Evolutionary conservation across 495 filamentous ascomycete species (phyloP), one percentile per base, ranked within the genome.

Genomic region (Sphaerosporella brunnea): DNA sequence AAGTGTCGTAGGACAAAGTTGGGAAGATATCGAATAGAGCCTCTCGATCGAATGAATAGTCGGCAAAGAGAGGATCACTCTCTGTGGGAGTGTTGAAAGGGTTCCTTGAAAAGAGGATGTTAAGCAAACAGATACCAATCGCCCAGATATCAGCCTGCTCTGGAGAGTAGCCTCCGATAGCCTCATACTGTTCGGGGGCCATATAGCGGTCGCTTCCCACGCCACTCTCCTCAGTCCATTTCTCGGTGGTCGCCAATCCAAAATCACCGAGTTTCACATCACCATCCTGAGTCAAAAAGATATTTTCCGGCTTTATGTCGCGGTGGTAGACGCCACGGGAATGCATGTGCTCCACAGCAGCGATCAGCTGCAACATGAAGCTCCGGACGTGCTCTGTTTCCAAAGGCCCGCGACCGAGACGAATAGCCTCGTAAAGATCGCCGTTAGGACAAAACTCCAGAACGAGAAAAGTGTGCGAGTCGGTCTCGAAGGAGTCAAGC

Each of bases 271-370:
- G 78, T 66, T 97, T 97, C 79, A 94, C 82, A 36, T 78, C 72
- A 20, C 92, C 87, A 42, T 77, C 73, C 49, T 85, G 72, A 52
- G 74, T 81, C 51, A 97, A 70, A 66, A 97, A 96, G 65, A 97
- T 93, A 67, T 97, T 97, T 72, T 97, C 90, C 5, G 90, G 90
- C 69, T 97, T 97, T 74, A 97, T 95, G 64, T 97, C 90, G 49
- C 90, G 85, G 63, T 97, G 90, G 64, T 87, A 95, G 55, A 96
- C 71, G 50, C 84, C 85, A 60, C 86, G 85, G 52, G 72, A 67
- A 60, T 97, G 90, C 70, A 94, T 84, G 64, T 82, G 84, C 40
- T 84, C 78, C 45, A 97, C 79, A 35, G 92, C 85, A 60, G 80
- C 78, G 43, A 97, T 70, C 18, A 97, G 75, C 65, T 97, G 78